These are phyloP conservation scores for Conringia planisiliqua DNA, from an alignment of 345 rosid genomes.

Conservation along the genomic window DNA sequence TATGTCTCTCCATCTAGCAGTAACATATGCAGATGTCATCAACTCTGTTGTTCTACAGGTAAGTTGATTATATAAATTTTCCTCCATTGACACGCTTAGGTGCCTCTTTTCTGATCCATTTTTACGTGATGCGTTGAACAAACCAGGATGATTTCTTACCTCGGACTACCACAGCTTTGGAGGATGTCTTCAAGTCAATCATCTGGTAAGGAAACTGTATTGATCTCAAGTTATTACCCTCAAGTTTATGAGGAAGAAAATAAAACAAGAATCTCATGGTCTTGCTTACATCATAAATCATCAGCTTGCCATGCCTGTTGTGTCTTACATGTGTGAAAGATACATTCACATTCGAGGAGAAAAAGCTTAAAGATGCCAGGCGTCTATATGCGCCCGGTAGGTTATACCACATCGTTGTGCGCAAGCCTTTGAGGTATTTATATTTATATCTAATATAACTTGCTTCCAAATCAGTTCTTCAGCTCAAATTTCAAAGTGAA, in stretches of 20 bases:
- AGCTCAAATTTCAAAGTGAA: not conserved
- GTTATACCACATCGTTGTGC: constrained; percentile 83
- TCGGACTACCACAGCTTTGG: constrained; percentile 78
- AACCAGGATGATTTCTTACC: constrained; percentile 95
- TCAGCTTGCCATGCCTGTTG: constrained; percentile 90
- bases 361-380: constrained; percentile 77
- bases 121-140: constrained; percentile 10
- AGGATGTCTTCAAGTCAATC: constrained; percentile 75
- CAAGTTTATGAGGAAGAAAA: not conserved
- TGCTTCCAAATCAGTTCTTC: not conserved
- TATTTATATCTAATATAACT: not conserved
- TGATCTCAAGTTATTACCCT: not conserved
- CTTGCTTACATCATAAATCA: constrained; percentile 11
- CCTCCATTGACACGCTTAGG: not conserved
- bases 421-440: constrained; percentile 74
- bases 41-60: constrained; percentile 91
- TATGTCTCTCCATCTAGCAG: constrained; percentile 85
- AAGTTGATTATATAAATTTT: not conserved
- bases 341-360: constrained; percentile 81
- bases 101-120: constrained; percentile 5
- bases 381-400: constrained; percentile 94
- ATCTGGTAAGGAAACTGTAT: constrained; percentile 67
- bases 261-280: constrained; percentile 7
- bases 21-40: constrained; percentile 83
- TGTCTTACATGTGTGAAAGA: constrained; percentile 90